Evolutionary conservation across 2,329 filamentous ascomycete genomes (phyloP).

Genomic region (Cyphellophora europaea): DNA sequence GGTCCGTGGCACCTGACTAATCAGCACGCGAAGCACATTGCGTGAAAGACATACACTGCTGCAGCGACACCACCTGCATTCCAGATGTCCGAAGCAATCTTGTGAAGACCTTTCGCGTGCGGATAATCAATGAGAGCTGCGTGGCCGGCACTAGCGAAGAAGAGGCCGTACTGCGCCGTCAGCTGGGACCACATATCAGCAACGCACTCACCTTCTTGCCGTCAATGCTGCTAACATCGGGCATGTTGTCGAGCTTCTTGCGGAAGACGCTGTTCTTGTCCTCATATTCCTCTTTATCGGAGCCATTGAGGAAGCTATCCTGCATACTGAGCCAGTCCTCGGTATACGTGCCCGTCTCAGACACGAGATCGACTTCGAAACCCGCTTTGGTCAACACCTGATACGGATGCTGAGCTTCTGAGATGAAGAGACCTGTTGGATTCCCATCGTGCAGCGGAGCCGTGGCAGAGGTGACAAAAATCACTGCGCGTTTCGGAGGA

Average conservation of each 20-base stretch:
- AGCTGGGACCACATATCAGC: background rate
- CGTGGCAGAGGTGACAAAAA: slow-evolving; percentile 33
- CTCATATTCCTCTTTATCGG: slow-evolving; percentile 31
- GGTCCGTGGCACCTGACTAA: slow-evolving; percentile 25
- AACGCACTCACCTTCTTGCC: slow-evolving; percentile 6
- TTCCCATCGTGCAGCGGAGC: slow-evolving; percentile 30
- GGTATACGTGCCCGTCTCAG: slow-evolving; percentile 35
- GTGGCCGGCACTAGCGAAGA: slow-evolving; percentile 36
- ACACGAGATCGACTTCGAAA: slow-evolving; percentile 39
- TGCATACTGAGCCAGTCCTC: slow-evolving; percentile 24
- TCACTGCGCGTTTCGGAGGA: slow-evolving; percentile 30
- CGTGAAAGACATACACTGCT: slow-evolving; percentile 22
- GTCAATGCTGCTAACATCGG: slow-evolving; percentile 28
- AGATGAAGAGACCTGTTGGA: slow-evolving; percentile 33
- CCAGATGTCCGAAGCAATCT: slow-evolving; percentile 32
- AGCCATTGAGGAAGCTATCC: slow-evolving; percentile 31
- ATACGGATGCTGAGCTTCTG: slow-evolving; percentile 38
- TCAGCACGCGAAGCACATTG: background rate
- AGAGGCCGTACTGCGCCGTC: slow-evolving; percentile 24
- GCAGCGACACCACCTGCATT: slow-evolving; percentile 32
- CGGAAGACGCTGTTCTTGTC: slow-evolving; percentile 34
- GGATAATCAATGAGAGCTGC: slow-evolving; percentile 40
- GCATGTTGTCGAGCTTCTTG: slow-evolving; percentile 34
- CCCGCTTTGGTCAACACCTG: slow-evolving; percentile 33
- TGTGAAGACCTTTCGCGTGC: slow-evolving; percentile 30